phyloP scores from a whole-genome alignment of 371 early-diverging fungal species.

The Basidiobolus meristosporus region DNA sequence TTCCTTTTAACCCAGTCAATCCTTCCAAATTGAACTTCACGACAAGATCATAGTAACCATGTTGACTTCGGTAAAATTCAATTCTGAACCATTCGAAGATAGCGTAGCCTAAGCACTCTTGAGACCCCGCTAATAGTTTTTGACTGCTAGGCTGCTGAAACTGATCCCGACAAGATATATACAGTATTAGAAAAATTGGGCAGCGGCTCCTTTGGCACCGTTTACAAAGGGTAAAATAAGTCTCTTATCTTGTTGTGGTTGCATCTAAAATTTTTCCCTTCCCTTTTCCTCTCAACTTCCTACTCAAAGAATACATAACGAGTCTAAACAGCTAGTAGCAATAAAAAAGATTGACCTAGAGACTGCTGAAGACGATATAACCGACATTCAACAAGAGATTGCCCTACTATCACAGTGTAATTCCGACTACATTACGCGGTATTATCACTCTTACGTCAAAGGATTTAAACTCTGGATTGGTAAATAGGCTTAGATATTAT shows the following conservation, averaged over 20 bases:
- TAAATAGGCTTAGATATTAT: constrained; percentile 6
- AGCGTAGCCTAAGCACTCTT: too few species aligned
- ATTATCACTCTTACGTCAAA: constrained; percentile 63
- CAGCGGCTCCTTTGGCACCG: constrained; percentile 25
- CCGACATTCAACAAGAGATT: constrained; percentile 95
- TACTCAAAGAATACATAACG: constrained; percentile 62
- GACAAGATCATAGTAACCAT: too few species aligned
- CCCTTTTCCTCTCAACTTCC: too few species aligned
- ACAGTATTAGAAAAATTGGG: constrained; percentile 22
- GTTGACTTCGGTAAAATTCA: too few species aligned
- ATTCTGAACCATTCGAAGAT: too few species aligned
- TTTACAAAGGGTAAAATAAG: constrained; percentile 33
- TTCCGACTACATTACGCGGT: constrained; percentile 76
- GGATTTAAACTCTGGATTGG: constrained; percentile 74
- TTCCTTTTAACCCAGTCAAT: too few species aligned
- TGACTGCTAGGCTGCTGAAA: too few species aligned
- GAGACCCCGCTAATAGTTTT: too few species aligned
- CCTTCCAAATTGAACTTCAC: too few species aligned
- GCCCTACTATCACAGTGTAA: constrained; percentile 82
- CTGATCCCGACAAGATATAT: constrained; percentile 18
- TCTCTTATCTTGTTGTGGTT: not conserved
- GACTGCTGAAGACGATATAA: constrained; percentile 91
- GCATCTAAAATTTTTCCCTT: not conserved
- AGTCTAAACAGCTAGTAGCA: constrained; percentile 62
- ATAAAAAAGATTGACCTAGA: constrained; percentile 87